These are phyloP conservation scores for Brassica carinata DNA, from an alignment of 345 rosid genomes.

Conservation along the genomic window DNA sequence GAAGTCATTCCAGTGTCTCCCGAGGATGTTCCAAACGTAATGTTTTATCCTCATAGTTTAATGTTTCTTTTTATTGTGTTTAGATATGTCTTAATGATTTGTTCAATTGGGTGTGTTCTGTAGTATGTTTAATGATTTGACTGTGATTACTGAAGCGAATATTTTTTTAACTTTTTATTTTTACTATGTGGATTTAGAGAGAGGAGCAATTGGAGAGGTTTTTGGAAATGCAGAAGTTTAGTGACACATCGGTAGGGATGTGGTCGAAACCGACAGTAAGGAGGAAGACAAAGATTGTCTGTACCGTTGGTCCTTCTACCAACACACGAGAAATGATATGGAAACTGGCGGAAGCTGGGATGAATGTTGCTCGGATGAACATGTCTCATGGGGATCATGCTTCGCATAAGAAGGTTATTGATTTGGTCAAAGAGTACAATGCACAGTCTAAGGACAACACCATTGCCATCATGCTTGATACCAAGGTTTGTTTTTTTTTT, in stretches of 20 bases:
- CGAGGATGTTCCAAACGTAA: constrained; percentile 54
- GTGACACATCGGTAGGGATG: constrained; percentile 66
- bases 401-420: constrained; percentile 94
- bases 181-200: constrained; percentile 39
- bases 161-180: not conserved
- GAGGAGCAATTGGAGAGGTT: constrained; percentile 54
- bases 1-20: constrained; percentile 73
- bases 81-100: no score
- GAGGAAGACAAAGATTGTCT: constrained; percentile 95
- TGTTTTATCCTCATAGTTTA: constrained; percentile 6
- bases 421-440: constrained; percentile 96
- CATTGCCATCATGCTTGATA: constrained; percentile 96
- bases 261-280: constrained; percentile 85
- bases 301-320: constrained; percentile 97
- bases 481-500: constrained; percentile 65
- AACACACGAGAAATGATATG: constrained; percentile 94
- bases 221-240: constrained; percentile 59
- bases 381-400: constrained; percentile 99
- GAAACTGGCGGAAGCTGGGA: constrained; percentile 98
- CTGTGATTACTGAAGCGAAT: not conserved
- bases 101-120: not conserved
- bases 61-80: no score
- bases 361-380: constrained; percentile 97
- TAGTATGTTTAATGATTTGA: not conserved
- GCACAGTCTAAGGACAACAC: constrained; percentile 84